Evolutionary conservation across 2,329 filamentous ascomycete species (phyloP), one percentile per base, ranked within the genome.

Genomic region (Colletotrichum noveboracense): DNA sequence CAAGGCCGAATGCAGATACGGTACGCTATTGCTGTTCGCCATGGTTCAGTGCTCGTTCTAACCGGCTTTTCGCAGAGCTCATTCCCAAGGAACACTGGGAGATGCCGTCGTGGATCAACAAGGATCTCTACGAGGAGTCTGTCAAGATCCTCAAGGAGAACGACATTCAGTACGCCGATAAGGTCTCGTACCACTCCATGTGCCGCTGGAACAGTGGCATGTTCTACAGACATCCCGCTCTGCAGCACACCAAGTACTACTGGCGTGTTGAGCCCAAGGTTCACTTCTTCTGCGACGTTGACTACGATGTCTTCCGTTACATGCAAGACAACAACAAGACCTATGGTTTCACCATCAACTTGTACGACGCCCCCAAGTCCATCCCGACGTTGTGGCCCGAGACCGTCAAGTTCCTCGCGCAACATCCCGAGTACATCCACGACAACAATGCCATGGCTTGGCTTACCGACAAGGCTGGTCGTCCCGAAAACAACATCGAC

Each of bases 301-400:
- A 99, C 86, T 99, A 99, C 86, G 97, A 99, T 83, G 94, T 99
- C 67, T 99, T 99, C 90, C 93, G 94, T 78, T 99, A 95, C 88
- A 98, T 99, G 97, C 92, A 95, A 81, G 97, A 99, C 86, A 92
- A 97, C 88, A 98, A 99, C 89, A 98, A 98, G 87, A 98, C 96
- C 6, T 99, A 99, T 85, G 97, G 97, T 78, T 99, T 98, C 87
- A 98, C 96, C 78, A 97, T 99, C 87, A 98, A 95, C 85, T 92
- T 99, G 58, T 98, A 98, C 88, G 97, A 99, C 85, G 93, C 94
- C 36, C 95, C 97, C 14, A 89, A 95, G 81, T 96, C 94, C 56
- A 95, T 99, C 62, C 93, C 95, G 3, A 94, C 92, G 0, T 89
- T 99, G 32, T 99, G 97, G 97, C 96, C 97, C n/a, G 95, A 98